These are phyloP conservation scores for Melanopsichium pennsylvanicum DNA, from an alignment of 1,284 basidiomycete species.

Conservation along the genomic window DNA sequence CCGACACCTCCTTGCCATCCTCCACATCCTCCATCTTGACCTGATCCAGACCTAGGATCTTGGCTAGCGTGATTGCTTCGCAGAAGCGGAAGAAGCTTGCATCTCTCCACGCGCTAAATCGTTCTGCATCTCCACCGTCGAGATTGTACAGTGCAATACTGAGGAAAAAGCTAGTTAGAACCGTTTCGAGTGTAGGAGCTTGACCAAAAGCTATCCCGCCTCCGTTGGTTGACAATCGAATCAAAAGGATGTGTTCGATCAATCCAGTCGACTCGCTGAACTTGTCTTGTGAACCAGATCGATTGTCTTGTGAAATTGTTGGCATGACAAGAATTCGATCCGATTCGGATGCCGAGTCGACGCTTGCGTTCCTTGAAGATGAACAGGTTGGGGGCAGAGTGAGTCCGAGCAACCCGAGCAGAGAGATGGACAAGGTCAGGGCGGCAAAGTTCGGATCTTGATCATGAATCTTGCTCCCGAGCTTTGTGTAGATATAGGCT, in stretches of 20 bases:
- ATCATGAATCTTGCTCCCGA: slow-evolving; percentile 43
- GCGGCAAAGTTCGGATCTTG: slow-evolving; percentile 45
- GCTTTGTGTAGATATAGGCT: slow-evolving; percentile 42
- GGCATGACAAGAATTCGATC: slow-evolving; percentile 22
- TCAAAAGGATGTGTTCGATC: slow-evolving; percentile 16
- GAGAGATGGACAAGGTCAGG: slow-evolving; percentile 47
- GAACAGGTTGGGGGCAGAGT: neutral
- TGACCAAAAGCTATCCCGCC: slow-evolving; percentile 39
- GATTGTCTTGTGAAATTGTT: neutral
- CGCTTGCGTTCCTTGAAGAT: neutral
- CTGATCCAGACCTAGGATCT: slow-evolving; percentile 41
- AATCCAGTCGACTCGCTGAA: slow-evolving; percentile 1
- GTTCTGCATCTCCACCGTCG: slow-evolving; percentile 11
- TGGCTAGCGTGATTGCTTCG: slow-evolving; percentile 49
- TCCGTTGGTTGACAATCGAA: slow-evolving; percentile 11
- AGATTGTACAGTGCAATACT: slow-evolving; percentile 39
- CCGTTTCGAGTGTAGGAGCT: slow-evolving; percentile 22
- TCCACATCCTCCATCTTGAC: neutral
- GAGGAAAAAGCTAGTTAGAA: slow-evolving; percentile 42
- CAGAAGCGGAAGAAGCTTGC: slow-evolving; percentile 39
- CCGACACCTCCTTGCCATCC: neutral
- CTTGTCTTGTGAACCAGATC: slow-evolving; percentile 1
- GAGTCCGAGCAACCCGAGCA: slow-evolving; percentile 36
- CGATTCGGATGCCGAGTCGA: slow-evolving; percentile 5
- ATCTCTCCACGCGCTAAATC: slow-evolving; percentile 27